A percentile compares a stretch with the other conserved stretches of the same genome.
Conservation (phyloP, 2,329 filamentous ascomycete genomes). For the Pseudogymnoascus sp. region DNA sequence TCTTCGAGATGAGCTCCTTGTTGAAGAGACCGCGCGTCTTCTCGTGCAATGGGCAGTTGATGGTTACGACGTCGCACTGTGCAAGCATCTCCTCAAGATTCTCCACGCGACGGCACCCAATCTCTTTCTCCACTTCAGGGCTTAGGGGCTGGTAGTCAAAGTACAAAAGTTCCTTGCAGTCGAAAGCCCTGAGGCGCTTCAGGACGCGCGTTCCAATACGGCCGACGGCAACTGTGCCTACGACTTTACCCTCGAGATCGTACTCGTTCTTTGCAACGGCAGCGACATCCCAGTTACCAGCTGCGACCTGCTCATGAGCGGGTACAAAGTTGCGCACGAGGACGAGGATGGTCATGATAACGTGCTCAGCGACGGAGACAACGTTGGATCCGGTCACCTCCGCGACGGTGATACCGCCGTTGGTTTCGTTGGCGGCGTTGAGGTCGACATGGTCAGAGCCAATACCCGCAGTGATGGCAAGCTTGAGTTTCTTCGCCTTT, state of each 20-base stretch:
- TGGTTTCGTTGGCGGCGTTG: constrained; percentile 94
- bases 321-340: constrained; percentile 98
- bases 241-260: constrained; percentile 93
- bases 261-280: constrained; percentile 97
- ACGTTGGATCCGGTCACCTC: constrained; percentile 98
- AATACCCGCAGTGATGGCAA: constrained; percentile 94
- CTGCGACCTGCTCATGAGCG: constrained; percentile 84
- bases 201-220: constrained; percentile 97
- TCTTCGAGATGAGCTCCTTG: constrained; percentile 97
- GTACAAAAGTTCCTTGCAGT: constrained; percentile 99
- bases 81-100: constrained; percentile 85
- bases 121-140: constrained; percentile 83
- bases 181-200: constrained; percentile 89
- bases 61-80: constrained; percentile 95
- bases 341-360: constrained; percentile 95
- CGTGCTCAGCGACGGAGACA: constrained; percentile 96
- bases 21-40: constrained; percentile 95
- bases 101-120: constrained; percentile 84
- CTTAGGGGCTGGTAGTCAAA: constrained; percentile 96
- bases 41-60: constrained; percentile 99
- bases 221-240: constrained; percentile 94
- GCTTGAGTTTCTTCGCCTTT: constrained; percentile 98
- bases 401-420: constrained; percentile 91
- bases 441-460: constrained; percentile 98
- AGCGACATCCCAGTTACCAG: constrained; percentile 91